Conservation (phyloP, 768 basidiomycete species). For the Auricularia auricula-judae region DNA sequence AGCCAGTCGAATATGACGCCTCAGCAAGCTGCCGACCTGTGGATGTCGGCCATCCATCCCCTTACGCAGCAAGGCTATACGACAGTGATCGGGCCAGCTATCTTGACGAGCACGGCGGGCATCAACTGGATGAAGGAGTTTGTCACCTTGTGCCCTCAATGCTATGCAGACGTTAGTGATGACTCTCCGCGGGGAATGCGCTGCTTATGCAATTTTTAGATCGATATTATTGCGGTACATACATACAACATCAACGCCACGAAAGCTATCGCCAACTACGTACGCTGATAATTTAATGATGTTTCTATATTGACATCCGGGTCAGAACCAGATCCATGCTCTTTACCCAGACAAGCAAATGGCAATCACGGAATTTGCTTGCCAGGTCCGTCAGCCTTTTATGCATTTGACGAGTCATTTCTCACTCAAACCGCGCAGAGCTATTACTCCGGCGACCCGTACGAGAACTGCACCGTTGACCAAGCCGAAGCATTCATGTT, state of each 20-base stretch:
- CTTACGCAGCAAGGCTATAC: constrained; percentile 43
- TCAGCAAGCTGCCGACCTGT: constrained; percentile 37
- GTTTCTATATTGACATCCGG: constrained; percentile 11
- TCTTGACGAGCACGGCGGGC: constrained; percentile 49
- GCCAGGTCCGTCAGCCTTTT: constrained; percentile 31
- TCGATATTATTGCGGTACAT: constrained; percentile 52
- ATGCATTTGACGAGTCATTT: not conserved
- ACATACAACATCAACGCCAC: constrained; percentile 46
- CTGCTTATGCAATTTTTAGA: constrained; percentile 21
- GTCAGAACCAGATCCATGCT: constrained; percentile 23
- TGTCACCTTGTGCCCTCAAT: constrained; percentile 32
- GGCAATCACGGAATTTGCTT: constrained; percentile 64
- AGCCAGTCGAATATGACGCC: constrained; percentile 55
- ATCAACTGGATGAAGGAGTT: constrained; percentile 55
- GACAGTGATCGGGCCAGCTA: constrained; percentile 49
- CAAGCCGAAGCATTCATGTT: constrained; percentile 15
- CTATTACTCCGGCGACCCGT: not conserved
- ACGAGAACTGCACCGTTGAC: constrained; percentile 41
- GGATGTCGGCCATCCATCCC: constrained; percentile 51
- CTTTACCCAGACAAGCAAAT: constrained; percentile 29
- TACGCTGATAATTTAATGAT: constrained; percentile 12
- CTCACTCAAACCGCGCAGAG: constrained; percentile 3
- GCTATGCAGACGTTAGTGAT: constrained; percentile 11
- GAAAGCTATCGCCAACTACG: constrained; percentile 38
- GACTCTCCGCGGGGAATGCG: not conserved